A percentile compares a stretch with the other conserved stretches of the same genome.
Conservation (phyloP, 768 basidiomycete species). For the Hirschioporus abietinus region DNA sequence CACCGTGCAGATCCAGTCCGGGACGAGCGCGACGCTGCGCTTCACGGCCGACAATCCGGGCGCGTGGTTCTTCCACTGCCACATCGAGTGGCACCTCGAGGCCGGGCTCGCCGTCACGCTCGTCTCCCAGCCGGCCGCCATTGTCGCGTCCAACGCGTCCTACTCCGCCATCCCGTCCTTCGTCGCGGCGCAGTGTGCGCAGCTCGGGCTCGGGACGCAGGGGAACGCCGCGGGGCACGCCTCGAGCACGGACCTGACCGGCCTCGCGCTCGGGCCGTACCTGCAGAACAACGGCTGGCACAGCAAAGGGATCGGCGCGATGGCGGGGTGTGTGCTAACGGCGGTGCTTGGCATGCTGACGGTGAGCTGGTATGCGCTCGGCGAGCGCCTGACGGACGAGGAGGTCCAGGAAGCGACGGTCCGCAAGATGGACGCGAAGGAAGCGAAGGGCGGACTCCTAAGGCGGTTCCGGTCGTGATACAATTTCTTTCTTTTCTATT, state of each 20-base stretch:
- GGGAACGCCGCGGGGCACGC: conserved; percentile 89
- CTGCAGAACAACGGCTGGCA: conserved; percentile 70
- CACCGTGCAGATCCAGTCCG: conserved; percentile 71
- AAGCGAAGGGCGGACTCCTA: conserved; percentile 42
- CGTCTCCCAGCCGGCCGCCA: conserved; percentile 71
- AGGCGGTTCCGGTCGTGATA: neutral
- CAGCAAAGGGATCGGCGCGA: conserved; percentile 66
- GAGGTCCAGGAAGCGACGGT: conserved; percentile 75
- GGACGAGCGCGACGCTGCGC: conserved; percentile 65
- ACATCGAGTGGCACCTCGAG: conserved; percentile 85
- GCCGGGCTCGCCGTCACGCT: conserved; percentile 81
- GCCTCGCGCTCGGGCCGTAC: conserved; percentile 65
- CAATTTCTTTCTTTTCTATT: no score
- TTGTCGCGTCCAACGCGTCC: conserved; percentile 17
- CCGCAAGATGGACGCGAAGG: conserved; percentile 52
- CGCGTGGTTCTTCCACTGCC: conserved; percentile 81
- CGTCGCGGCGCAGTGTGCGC: conserved; percentile 68
- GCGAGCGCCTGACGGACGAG: conserved; percentile 67
- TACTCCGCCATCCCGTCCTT: conserved; percentile 44
- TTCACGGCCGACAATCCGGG: conserved; percentile 91
- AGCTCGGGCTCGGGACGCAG: conserved; percentile 47
- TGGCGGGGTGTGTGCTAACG: conserved; percentile 78
- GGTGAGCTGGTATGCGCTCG: conserved; percentile 83
- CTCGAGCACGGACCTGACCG: conserved; percentile 61
- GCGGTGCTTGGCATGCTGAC: conserved; percentile 78